Base-by-base conservation (phyloP, 179 eudicot species). In the Beta corolliflora region DNA sequence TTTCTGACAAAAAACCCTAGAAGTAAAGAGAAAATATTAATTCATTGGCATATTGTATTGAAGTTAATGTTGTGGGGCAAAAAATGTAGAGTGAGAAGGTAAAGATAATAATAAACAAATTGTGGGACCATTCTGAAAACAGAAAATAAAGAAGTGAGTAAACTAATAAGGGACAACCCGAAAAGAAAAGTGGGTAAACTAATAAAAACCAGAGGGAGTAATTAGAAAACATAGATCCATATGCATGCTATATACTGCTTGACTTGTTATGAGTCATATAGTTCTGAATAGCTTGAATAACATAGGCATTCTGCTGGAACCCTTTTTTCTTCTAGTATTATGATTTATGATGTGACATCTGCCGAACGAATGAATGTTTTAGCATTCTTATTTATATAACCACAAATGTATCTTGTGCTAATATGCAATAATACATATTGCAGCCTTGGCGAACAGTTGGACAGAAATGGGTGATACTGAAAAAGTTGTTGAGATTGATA, bases 391-490 rank as follows among this genome's bases (percentile, higher is more conserved):
- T 15, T 7, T 44, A 41, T 61, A 3, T 4, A 76, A 23, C 56
- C 19, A 7, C 29, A 54, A 21, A 53, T 66, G 46, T 16, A 53
- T 50, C 48, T 6, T 73, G 64, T 73, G 56, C 72, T 71, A 61
- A 81, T 78, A 71, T 68, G 79, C 14, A 41, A 48, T 52, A 52
- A 46, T 65, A 58, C 59, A n/a, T 79, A 50, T 75, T 85, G 85
- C 85, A 85, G 85, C 76, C 79, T 66, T 73, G 60, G 75, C 74
- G 55, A 53, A 81, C n/a, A 64, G 61, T 79, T 52, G 63, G 46
- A 41, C 46, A 61, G 69, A 84, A 74, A 90, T 90, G 93, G 88
- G 81, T 85, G 90, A 84, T 77, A 25, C 70, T 2, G 88, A 83
- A 75, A 75, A 76, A 60, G 75, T 23, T 76, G 77, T 82, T 66